Evolutionary conservation across 345 rosid species (phyloP).

Genomic region (Eucalyptus sp.): DNA sequence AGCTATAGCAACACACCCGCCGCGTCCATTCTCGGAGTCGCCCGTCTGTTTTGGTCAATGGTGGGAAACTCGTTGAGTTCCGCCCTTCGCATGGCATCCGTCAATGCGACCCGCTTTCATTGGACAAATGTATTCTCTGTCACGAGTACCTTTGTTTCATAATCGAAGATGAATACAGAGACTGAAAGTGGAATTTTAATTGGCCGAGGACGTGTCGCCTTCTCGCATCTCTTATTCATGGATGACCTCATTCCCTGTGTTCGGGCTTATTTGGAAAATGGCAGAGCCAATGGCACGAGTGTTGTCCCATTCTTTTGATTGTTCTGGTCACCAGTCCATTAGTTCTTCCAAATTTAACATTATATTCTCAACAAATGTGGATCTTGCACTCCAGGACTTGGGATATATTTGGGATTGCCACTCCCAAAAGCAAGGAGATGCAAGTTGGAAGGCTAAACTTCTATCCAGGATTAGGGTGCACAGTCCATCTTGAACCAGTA

Average conservation of each 20-base stretch:
- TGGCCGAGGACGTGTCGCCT: background rate
- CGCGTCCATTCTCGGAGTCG: accelerated
- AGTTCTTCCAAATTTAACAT: background rate
- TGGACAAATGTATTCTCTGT: background rate
- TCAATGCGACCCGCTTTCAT: background rate
- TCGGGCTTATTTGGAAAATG: background rate
- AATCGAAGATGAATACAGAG: background rate
- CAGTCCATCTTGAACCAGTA: too few relatives aligned
- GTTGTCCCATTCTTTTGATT: background rate
- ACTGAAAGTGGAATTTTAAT: background rate
- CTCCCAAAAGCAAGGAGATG: background rate
- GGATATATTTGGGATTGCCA: background rate
- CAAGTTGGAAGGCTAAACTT: background rate
- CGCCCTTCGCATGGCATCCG: background rate
- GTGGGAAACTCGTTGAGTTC: background rate
- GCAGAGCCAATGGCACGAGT: background rate
- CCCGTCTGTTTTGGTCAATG: background rate
- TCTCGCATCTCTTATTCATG: background rate
- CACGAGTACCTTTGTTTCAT: background rate
- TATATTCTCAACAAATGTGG: background rate
- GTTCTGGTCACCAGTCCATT: background rate
- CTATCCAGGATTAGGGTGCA: background rate
- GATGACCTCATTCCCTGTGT: background rate
- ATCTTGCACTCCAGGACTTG: background rate
- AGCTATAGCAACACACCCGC: background rate